Conservation (phyloP, 2,329 filamentous ascomycete species). For the Salinomyces thailandicus region DNA sequence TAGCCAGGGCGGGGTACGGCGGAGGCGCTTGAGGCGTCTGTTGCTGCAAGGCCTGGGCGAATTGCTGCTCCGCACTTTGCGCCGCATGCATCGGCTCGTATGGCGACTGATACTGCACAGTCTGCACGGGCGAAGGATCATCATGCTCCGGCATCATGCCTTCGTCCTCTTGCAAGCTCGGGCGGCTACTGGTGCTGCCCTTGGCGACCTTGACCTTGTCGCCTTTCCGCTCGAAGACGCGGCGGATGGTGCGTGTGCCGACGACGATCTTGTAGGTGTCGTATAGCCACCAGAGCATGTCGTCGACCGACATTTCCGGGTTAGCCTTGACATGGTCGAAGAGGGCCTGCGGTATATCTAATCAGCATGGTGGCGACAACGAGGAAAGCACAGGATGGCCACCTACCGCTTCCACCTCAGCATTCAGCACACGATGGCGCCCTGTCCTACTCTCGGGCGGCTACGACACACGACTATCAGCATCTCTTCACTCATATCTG, state of each 20-base stretch:
- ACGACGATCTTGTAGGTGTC: slow-evolving; percentile 28
- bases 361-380: slow-evolving; percentile 1
- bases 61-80: slow-evolving; percentile 19
- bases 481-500: no score
- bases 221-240: slow-evolving; percentile 29
- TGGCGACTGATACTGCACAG: slow-evolving; percentile 23
- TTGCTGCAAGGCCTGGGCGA: slow-evolving; percentile 20
- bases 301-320: slow-evolving; percentile 27
- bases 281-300: slow-evolving; percentile 31
- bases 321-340: slow-evolving; percentile 27
- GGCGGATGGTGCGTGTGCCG: slow-evolving; percentile 27
- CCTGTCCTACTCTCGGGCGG: slow-evolving; percentile 28
- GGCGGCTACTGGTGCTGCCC: not conserved
- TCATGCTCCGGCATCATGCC: slow-evolving; percentile 9
- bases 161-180: slow-evolving; percentile 9
- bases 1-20: slow-evolving; percentile 9
- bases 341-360: slow-evolving; percentile 9
- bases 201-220: slow-evolving; percentile 17
- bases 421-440: slow-evolving; percentile 25
- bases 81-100: slow-evolving; percentile 24
- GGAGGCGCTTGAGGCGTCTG: slow-evolving; percentile 15
- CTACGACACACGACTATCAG: slow-evolving; percentile 3
- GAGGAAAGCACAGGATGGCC: not conserved
- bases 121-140: slow-evolving; percentile 3
- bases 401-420: slow-evolving; percentile 25